These are phyloP conservation scores for Phytophthora ramorum DNA, from an alignment of 352 stramenopile genomes.

Conservation along the genomic window DNA sequence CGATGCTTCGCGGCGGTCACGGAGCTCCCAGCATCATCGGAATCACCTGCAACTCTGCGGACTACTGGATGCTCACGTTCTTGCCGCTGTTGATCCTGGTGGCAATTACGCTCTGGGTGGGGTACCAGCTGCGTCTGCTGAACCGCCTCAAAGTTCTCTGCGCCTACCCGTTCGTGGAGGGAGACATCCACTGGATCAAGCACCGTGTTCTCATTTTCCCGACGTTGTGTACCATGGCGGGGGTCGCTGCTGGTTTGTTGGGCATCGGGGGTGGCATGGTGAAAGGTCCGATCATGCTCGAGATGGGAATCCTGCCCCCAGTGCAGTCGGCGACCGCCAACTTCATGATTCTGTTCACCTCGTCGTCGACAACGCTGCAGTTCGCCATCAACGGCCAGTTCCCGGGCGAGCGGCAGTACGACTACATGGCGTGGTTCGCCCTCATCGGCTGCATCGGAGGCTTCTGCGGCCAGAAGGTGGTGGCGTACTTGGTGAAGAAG, in stretches of 20 bases:
- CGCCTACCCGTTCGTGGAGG: slow-evolving; percentile 84
- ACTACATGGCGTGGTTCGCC: slow-evolving; percentile 94
- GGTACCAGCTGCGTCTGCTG: slow-evolving; percentile 62
- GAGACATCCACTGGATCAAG: slow-evolving; percentile 96
- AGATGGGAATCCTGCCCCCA: slow-evolving; percentile 94
- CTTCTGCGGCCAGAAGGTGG: slow-evolving; percentile 75
- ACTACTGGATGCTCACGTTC: slow-evolving; percentile 94
- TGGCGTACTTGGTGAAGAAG: slow-evolving; percentile 92
- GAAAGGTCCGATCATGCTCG: slow-evolving; percentile 97
- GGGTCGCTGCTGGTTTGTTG: slow-evolving; percentile 95
- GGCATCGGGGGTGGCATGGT: slow-evolving; percentile 98
- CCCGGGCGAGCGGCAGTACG: slow-evolving; percentile 76
- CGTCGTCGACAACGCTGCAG: slow-evolving; percentile 94
- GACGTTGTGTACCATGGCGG: slow-evolving; percentile 92
- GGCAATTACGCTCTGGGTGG: slow-evolving; percentile 59
- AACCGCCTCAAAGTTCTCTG: slow-evolving; percentile 81
- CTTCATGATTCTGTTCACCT: slow-evolving; percentile 92
- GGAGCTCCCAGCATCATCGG: slow-evolving; percentile 83
- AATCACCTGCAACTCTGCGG: slow-evolving; percentile 91
- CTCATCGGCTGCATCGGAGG: slow-evolving; percentile 91
- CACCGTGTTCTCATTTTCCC: slow-evolving; percentile 93
- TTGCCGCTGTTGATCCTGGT: slow-evolving; percentile 85
- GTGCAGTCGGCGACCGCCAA: slow-evolving; percentile 93
- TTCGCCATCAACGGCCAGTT: slow-evolving; percentile 87
- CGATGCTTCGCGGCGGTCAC: slow-evolving; percentile 77